Evolutionary conservation across 2,329 filamentous ascomycete species (phyloP), one percentile per base, ranked within the genome.

Genomic region (Dryadomyces sulphureus): DNA sequence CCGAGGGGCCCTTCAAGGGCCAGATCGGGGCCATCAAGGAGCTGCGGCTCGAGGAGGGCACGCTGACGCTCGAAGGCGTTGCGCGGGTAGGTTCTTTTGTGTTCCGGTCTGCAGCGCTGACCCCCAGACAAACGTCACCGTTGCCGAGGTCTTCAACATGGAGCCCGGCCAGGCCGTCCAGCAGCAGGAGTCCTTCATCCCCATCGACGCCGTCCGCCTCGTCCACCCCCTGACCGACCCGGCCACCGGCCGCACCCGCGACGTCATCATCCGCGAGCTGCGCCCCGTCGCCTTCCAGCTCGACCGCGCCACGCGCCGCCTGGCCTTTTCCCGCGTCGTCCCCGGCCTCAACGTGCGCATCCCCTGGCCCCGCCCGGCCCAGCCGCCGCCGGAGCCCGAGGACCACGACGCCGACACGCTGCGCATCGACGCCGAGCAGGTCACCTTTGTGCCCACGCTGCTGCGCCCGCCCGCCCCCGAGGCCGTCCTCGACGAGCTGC

Each of bases 401-500:
- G 77, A 82, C 53, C 62, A 77, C 52, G 62, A 69, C 4, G 62
- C 57, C 56, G 90, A 96, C 63, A 95, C 90, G 3, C 65, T 79
- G 40, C 81, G 84, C 53, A 77, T 82, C 59, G 73, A 81, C 46
- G 83, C 87, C 48, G 85, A 94, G 57, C 72, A 77, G 52, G 70
- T 68, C 56, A 85, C 84, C 1, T 94, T 84, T 60, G 69, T 81
- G 46, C 88, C 89, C n/a, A 84, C 78, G 32, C 69, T 96, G 21
- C 68, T 88, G 24, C 69, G 73, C 16, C 73, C 84, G 22, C 90
- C 90, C 14, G 86, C 94, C 73, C 88, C 90, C 5, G 64, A 70
- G 25, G 66, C 64, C n/a, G 74, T 95, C 34, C 73, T 94, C 53
- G 80, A 94, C 60, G 90, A 96, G 69, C 70, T 96, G 59, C 75